Evolutionary conservation across 2,329 filamentous ascomycete species (phyloP), one percentile per base, ranked within the genome.

Genomic region (Alternaria infectoria): DNA sequence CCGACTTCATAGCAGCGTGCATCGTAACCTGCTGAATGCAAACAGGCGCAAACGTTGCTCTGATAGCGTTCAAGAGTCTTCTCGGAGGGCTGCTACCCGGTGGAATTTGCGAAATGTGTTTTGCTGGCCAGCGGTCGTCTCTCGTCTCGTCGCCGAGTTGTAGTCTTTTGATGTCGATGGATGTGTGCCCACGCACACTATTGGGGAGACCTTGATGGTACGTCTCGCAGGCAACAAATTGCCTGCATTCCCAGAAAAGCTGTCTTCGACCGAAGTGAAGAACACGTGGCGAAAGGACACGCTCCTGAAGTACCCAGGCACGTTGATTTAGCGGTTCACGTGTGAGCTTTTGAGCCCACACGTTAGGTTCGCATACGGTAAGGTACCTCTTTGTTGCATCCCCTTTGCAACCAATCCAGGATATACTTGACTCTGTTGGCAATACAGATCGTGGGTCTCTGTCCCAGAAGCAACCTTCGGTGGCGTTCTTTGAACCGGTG

Each of bases 161-260:
- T 23, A 59, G 10, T 12, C 25, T 45, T 30, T 62, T 65, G 3
- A 62, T 61, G 12, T 58, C 23, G 47, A 63, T 49, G 7, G 50
- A 23, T 6, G 36, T 43, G 12, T 66, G 23, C 1, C 23, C 46
- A 6, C 23, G 45, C 3, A 59, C 11, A 56, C 40, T 25, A 11
- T 7, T 5, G 5, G 63, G 54, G 2, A 59, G 23, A 3, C 66
- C 52, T 5, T 17, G 10, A 4, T 51, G 56, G 25, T 66, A 60
- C 0, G 43, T 62, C 54, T 70, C 70, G 21, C 61, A 64, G 4
- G 69, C 69, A 11, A 32, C 40, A 17, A 54, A 17, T 6, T 62
- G 50, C 7, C 52, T 17, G 30, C 71, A 73, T 45, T 74, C 73
- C 67, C 67, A 73, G 46, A 71, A 69, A 4, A 73, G 40, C 54